Conservation (phyloP, 1,284 basidiomycete genomes). For the Puccinia triticina region DNA sequence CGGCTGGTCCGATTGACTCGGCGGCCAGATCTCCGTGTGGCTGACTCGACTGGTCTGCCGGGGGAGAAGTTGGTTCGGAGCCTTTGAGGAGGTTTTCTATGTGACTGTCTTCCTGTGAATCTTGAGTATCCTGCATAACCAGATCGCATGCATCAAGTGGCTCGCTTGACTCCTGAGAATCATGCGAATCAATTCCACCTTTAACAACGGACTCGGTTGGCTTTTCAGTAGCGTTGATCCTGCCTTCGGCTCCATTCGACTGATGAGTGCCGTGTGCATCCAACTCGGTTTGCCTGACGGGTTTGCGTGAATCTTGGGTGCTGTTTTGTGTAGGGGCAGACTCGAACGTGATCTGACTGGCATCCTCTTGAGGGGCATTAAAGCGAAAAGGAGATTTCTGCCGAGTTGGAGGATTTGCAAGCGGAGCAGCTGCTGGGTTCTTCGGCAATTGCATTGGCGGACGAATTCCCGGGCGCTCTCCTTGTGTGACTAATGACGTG, state of each 20-base stretch:
- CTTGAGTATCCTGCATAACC: background rate
- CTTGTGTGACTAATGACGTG: background rate
- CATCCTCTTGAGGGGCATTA: slow-evolving; percentile 20
- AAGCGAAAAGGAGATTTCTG: background rate
- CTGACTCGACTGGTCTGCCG: background rate
- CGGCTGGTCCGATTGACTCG: too few species aligned
- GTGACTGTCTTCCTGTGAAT: background rate
- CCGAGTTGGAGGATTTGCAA: background rate
- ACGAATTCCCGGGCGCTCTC: background rate
- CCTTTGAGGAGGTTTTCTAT: background rate
- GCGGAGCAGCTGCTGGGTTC: too few species aligned
- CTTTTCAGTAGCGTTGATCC: too few species aligned
- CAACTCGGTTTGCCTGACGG: background rate
- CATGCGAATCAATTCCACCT: background rate
- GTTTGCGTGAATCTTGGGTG: background rate
- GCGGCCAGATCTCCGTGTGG: background rate
- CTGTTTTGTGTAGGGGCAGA: background rate
- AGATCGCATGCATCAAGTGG: background rate
- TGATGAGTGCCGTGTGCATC: background rate
- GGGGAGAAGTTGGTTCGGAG: background rate
- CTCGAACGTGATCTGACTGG: slow-evolving; percentile 8
- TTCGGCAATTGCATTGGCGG: too few species aligned
- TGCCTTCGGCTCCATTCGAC: background rate
- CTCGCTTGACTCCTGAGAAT: background rate
- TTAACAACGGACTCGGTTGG: too few species aligned